phyloP scores from a whole-genome alignment of 2,329 filamentous ascomycete genomes.

The Calonectria fujianensis region DNA sequence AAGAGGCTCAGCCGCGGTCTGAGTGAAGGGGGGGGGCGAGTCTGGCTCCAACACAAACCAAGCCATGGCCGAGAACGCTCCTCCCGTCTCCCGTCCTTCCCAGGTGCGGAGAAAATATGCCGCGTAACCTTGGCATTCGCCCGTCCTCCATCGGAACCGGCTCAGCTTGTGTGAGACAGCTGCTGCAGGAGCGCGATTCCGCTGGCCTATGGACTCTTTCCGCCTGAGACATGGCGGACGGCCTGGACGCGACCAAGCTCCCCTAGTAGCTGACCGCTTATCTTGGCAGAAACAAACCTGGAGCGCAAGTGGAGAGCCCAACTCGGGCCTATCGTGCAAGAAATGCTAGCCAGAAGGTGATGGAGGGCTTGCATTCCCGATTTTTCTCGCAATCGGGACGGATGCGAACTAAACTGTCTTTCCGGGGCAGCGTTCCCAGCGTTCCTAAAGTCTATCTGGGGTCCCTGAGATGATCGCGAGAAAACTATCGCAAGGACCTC shows the following conservation, averaged over 20 bases:
- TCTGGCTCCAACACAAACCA: neutral
- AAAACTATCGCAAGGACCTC: neutral
- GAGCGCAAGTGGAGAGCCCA: neutral
- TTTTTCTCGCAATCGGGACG: neutral
- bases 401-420: neutral
- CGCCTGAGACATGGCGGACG: conserved; percentile 22
- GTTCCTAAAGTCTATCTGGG: neutral
- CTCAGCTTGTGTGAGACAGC: conserved; percentile 8
- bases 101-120: conserved; percentile 17
- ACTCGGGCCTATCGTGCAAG: neutral
- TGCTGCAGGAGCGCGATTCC: conserved; percentile 9
- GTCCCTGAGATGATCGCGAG: neutral
- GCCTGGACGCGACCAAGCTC: conserved; percentile 7
- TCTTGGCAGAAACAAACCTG: neutral
- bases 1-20: neutral
- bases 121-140: neutral
- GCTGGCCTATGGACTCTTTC: neutral
- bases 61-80: neutral
- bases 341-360: conserved; percentile 5
- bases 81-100: neutral
- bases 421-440: too few relatives aligned
- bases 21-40: neutral
- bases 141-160: neutral
- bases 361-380: neutral
- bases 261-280: conserved; percentile 18